These are phyloP conservation scores for Bolboschoenoplectus hybrid DNA, from an alignment of 202 grass and related monocot genomes.

Conservation along the genomic window DNA sequence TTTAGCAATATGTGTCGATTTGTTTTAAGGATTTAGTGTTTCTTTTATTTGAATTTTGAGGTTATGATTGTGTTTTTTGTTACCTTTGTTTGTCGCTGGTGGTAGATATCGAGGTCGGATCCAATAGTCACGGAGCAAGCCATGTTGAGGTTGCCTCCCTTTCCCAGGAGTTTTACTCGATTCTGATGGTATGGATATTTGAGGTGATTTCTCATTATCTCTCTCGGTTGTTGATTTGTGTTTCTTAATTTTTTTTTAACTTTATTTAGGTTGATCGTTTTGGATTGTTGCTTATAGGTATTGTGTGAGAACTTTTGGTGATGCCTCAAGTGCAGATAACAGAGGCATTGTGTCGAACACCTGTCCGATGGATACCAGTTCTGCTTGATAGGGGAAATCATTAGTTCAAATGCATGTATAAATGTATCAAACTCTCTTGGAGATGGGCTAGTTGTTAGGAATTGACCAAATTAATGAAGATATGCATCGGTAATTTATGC, in stretches of 20 bases:
- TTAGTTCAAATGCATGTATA: background rate
- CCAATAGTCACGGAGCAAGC: conserved; percentile 73
- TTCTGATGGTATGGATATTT: conserved; percentile 27
- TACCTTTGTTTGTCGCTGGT: conserved; percentile 14
- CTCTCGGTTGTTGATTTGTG: background rate
- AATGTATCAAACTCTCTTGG: background rate
- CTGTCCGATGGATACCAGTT: background rate
- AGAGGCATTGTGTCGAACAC: background rate
- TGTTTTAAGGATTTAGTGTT: background rate
- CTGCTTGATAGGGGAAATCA: background rate
- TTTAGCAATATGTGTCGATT: background rate
- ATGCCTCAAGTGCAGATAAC: background rate
- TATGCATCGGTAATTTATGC: background rate
- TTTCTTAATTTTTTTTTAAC: background rate
- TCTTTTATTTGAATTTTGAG: conserved; percentile 10
- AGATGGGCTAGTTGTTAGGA: background rate
- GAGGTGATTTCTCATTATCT: background rate
- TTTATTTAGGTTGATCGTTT: background rate
- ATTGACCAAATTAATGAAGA: conserved; percentile 6
- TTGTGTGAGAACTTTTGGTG: background rate
- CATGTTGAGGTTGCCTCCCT: conserved; percentile 62
- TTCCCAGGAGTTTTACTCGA: conserved; percentile 38
- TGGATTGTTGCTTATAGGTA: background rate
- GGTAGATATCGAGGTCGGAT: conserved; percentile 81
- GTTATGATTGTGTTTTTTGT: background rate